A percentile compares a stretch with the other conserved stretches of the same genome.
phyloP scores from a whole-genome alignment of 345 rosid species.

The Sonneratia alba region DNA sequence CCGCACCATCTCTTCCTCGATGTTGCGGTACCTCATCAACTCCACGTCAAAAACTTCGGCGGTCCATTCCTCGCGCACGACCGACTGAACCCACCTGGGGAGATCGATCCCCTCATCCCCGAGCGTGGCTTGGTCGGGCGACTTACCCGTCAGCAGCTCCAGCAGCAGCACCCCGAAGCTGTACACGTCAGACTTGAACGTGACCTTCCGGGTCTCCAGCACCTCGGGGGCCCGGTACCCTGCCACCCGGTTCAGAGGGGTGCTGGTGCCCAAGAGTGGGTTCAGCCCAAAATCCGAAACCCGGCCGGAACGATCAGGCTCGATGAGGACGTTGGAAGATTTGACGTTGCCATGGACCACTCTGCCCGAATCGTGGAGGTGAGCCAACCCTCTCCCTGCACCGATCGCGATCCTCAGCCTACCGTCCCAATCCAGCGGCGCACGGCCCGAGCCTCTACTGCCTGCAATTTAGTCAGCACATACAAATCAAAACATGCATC shows the following conservation, averaged over 20 bases:
- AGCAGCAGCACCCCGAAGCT: slow-evolving; percentile 86
- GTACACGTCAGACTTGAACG: slow-evolving; percentile 81
- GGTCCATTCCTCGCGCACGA: slow-evolving; percentile 97
- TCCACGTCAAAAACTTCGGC: slow-evolving; percentile 94
- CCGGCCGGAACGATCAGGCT: slow-evolving; percentile 51
- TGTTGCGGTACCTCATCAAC: slow-evolving; percentile 75
- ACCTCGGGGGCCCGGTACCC: slow-evolving; percentile 97
- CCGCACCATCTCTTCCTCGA: slow-evolving; percentile 98
- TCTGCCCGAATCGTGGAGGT: slow-evolving; percentile 60
- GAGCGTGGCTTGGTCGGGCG: slow-evolving; percentile 86
- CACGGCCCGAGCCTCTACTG: slow-evolving; percentile 80
- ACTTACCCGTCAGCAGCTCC: slow-evolving; percentile 81
- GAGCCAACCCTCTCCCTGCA: slow-evolving; percentile 62
- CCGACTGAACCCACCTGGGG: slow-evolving; percentile 96
- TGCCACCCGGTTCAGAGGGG: slow-evolving; percentile 60
- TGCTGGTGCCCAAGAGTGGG: slow-evolving; percentile 48
- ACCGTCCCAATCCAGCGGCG: slow-evolving; percentile 90
- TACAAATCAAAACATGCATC: neutral
- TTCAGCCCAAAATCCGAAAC: slow-evolving; percentile 80
- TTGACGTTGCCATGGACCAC: slow-evolving; percentile 86
- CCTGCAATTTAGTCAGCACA: slow-evolving; percentile 27
- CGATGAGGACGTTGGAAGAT: slow-evolving; percentile 78
- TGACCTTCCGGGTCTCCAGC: slow-evolving; percentile 60
- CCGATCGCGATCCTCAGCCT: slow-evolving; percentile 68
- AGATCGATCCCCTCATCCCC: slow-evolving; percentile 96